These are phyloP conservation scores for Sordaria brevicollis DNA, from an alignment of 495 filamentous ascomycete species.

Conservation along the genomic window DNA sequence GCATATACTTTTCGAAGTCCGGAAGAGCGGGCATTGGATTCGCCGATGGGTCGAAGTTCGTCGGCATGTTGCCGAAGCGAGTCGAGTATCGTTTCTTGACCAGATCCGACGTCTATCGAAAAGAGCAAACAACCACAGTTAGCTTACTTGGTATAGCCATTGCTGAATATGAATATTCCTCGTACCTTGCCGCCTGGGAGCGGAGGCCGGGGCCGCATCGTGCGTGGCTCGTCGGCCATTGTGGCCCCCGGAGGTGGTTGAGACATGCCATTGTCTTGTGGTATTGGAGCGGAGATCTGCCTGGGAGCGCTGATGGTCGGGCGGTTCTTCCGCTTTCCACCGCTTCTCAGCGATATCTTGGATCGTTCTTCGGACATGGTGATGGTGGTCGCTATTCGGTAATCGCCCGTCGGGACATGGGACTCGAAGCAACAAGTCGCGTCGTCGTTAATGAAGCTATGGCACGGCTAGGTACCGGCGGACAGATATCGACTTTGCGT, in stretches of 20 bases:
- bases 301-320: conserved; percentile 76
- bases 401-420: neutral
- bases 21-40: conserved; percentile 60
- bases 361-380: conserved; percentile 53
- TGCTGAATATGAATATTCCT: neutral
- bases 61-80: conserved; percentile 66
- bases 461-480: neutral
- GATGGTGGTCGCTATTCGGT: neutral
- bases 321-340: conserved; percentile 62
- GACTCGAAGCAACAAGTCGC: neutral
- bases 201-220: conserved; percentile 31
- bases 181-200: conserved; percentile 31
- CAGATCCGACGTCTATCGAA: conserved; percentile 65
- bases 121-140: neutral
- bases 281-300: conserved; percentile 60
- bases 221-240: conserved; percentile 18
- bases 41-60: conserved; percentile 51
- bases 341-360: conserved; percentile 78
- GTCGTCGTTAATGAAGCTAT: neutral
- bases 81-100: conserved; percentile 93
- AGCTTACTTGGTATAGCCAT: neutral
- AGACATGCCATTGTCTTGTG: conserved; percentile 26
- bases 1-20: conserved; percentile 40
- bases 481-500: neutral
- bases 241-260: conserved; percentile 26